Evolutionary conservation across 257 asterid genomes (phyloP).

Genomic region (Mitragyna speciosa): DNA sequence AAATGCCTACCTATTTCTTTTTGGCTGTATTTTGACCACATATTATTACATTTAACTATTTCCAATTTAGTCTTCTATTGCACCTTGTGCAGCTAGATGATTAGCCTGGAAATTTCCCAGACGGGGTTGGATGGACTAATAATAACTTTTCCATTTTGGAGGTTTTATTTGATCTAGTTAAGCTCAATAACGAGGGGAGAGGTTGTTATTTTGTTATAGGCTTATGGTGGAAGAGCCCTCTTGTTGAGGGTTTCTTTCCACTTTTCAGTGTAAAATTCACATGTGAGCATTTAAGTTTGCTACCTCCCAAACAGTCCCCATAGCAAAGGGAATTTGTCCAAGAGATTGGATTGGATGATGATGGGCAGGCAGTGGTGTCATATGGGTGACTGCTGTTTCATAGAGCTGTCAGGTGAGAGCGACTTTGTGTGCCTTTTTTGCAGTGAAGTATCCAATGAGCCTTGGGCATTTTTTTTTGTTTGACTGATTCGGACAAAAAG

Average conservation of each 20-base stretch:
- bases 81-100: not conserved
- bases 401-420: slow-evolving; percentile 11
- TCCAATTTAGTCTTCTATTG: too few relatives aligned
- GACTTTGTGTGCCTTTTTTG: slow-evolving; percentile 8
- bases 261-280: slow-evolving; percentile 21
- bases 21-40: not conserved
- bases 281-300: slow-evolving; percentile 34
- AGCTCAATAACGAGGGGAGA: not conserved
- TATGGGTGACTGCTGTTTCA: not conserved
- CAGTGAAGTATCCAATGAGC: not conserved
- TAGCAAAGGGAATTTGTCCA: slow-evolving; percentile 22
- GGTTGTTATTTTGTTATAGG: not conserved
- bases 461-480: not conserved
- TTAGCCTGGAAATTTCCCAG: too few relatives aligned
- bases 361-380: not conserved
- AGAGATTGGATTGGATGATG: not conserved
- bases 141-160: not conserved
- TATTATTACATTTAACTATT: not conserved
- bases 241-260: slow-evolving; percentile 19
- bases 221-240: slow-evolving; percentile 2
- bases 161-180: not conserved
- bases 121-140: too few relatives aligned
- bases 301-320: slow-evolving; percentile 32
- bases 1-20: not conserved
- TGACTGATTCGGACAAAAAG: not conserved